Base-by-base conservation (phyloP, 2,329 filamentous ascomycete genomes). In the Fusarium sp. region DNA sequence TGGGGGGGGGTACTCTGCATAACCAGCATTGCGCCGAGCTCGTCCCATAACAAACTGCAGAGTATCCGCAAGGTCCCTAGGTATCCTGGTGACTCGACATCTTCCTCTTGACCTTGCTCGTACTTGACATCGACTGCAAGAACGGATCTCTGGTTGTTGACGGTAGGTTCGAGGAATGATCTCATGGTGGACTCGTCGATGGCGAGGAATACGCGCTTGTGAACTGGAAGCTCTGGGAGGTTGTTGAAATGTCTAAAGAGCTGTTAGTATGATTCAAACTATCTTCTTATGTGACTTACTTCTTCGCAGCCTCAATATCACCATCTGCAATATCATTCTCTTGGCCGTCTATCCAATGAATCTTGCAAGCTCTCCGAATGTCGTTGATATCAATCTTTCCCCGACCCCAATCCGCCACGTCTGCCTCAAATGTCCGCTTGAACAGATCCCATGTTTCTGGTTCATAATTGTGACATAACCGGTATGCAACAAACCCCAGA, bases 21-120 rank as follows among this genome's bases (percentile, higher is more conserved):
- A 3, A 82, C 73, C 3, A 83, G 68, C 13, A 81, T 74, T 2
- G 73, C 67, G 1, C 64, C 52, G 0, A 75, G 11, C 3, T 75
- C 72, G 17, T 75, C 72, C 72, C 72, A 75, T 2, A 75, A 6
- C 1, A 75, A 35, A 23, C 73, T 75, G 0, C 72, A 63, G 0
- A 73, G 53, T 22, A 75, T 59, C 2, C 72, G 53, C 13, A 75
- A 10, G 2, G 25, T 62, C 1, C 73, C 73, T 3, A 55, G 41
- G 23, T 75, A 75, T 0, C 73, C 72, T 2, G 64, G 70, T 3
- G 64, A 53, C 5, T 68, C 68, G 0, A 23, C 50, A 6, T 47
- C 19, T 17, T 52, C 33, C 0, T 40, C 25, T 3, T 22, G 22
- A 1, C 7, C 4, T 4, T 30, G n/a, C 1, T 51, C 23, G 10